These are phyloP conservation scores for Phaeophleospora eucalypticola DNA, from an alignment of 2,329 filamentous ascomycete species.

Conservation along the genomic window DNA sequence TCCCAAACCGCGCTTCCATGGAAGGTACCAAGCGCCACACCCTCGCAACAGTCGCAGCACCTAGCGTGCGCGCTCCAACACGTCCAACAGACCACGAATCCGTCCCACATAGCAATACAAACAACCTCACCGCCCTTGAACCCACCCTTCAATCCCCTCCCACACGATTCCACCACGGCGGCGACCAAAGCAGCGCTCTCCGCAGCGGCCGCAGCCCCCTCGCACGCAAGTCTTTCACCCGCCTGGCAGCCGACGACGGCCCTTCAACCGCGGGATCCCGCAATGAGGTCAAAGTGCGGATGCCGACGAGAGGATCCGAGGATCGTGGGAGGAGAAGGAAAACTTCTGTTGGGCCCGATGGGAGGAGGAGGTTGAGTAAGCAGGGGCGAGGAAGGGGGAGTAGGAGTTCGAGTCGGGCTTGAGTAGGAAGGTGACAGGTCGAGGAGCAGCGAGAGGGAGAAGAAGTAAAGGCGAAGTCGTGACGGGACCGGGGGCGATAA, in stretches of 20 bases:
- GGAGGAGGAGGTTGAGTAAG: slow-evolving; percentile 25
- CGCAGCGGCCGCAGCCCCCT: slow-evolving; percentile 44
- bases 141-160: slow-evolving; percentile 7
- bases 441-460: too few species aligned
- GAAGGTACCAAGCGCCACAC: neutral
- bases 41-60: too few species aligned
- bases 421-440: too few species aligned
- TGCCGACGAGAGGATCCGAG: slow-evolving; percentile 12
- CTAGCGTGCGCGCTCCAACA: slow-evolving; percentile 8
- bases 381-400: slow-evolving; percentile 13
- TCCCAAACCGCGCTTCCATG: neutral
- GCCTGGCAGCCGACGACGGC: slow-evolving; percentile 19
- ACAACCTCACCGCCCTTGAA: slow-evolving; percentile 5
- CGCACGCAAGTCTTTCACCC: slow-evolving; percentile 41
- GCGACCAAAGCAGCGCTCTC: slow-evolving; percentile 8
- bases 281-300: slow-evolving; percentile 19
- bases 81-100: slow-evolving; percentile 6
- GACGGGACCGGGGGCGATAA: too few species aligned
- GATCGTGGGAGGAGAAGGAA: slow-evolving; percentile 16
- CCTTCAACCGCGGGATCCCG: slow-evolving; percentile 14
- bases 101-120: neutral
- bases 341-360: slow-evolving; percentile 21
- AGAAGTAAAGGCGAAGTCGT: too few species aligned
- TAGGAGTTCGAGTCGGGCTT: slow-evolving; percentile 17
- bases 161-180: slow-evolving; percentile 7